These are phyloP conservation scores for Silene coronaria DNA, from an alignment of 179 eudicot species.

Conservation along the genomic window DNA sequence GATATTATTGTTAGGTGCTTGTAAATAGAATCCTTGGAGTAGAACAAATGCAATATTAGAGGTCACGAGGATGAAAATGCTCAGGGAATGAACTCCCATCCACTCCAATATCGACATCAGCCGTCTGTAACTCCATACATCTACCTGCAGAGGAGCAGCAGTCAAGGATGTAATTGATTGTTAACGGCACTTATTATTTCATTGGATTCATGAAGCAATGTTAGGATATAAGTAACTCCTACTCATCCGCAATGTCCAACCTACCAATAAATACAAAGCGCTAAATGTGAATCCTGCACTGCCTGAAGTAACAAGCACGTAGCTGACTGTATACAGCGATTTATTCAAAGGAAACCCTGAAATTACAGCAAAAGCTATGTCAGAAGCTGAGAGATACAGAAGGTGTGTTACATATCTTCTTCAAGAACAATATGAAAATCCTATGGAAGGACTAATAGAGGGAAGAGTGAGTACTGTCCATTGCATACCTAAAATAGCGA, in stretches of 20 bases:
- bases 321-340: constrained; percentile 72
- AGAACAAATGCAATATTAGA: constrained; percentile 59
- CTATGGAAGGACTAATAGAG: too few species aligned
- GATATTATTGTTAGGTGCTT: constrained; percentile 54
- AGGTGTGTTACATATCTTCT: too few species aligned
- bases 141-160: constrained; percentile 45
- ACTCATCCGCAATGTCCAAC: constrained; percentile 15
- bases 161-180: not conserved
- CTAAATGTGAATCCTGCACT: constrained; percentile 71
- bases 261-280: constrained; percentile 56
- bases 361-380: constrained; percentile 12
- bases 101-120: constrained; percentile 50
- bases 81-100: constrained; percentile 77
- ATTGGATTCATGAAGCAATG: not conserved
- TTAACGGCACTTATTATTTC: not conserved
- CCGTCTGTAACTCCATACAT: constrained; percentile 51
- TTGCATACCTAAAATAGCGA: constrained; percentile 50
- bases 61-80: constrained; percentile 54
- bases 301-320: constrained; percentile 62
- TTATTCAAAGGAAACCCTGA: constrained; percentile 76
- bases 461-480: not conserved
- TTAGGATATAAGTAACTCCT: not conserved
- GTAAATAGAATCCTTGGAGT: constrained; percentile 75
- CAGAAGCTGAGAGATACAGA: too few species aligned
- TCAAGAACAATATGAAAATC: too few species aligned